Conservation (phyloP, 306 rosid genomes). For the Ammopiptanthus mongolicus region DNA sequence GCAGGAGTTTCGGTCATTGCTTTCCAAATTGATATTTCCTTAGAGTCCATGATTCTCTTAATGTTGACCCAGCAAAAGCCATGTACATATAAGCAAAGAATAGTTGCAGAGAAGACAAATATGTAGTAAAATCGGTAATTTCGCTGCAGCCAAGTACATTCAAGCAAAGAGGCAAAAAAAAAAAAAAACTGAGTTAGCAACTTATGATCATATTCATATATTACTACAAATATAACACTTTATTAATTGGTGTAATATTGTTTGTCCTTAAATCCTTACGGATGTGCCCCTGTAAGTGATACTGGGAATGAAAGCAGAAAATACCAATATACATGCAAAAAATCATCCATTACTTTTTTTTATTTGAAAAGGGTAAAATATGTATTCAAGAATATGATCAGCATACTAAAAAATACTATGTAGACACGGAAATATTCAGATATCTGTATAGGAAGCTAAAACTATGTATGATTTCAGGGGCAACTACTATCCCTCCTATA, state of each 20-base stretch:
- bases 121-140: constrained; percentile 72
- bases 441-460: background rate
- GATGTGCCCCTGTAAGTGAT: background rate
- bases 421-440: background rate
- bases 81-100: constrained; percentile 61
- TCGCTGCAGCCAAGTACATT: constrained; percentile 45
- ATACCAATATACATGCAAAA: background rate
- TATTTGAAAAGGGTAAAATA: background rate
- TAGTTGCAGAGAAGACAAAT: constrained; percentile 55
- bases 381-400: background rate
- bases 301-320: background rate
- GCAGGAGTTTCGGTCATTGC: constrained; percentile 70
- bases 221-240: background rate
- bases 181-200: constrained; percentile 6
- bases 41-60: constrained; percentile 47
- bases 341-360: background rate
- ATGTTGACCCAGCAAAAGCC: constrained; percentile 77
- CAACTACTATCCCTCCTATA: background rate
- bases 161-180: background rate
- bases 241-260: background rate
- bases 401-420: background rate
- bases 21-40: constrained; percentile 53
- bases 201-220: constrained; percentile 4
- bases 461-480: background rate
- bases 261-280: background rate